Evolutionary conservation across 169 alveolate species (phyloP).

Genomic region (Ichthyophthirius multifiliis): DNA sequence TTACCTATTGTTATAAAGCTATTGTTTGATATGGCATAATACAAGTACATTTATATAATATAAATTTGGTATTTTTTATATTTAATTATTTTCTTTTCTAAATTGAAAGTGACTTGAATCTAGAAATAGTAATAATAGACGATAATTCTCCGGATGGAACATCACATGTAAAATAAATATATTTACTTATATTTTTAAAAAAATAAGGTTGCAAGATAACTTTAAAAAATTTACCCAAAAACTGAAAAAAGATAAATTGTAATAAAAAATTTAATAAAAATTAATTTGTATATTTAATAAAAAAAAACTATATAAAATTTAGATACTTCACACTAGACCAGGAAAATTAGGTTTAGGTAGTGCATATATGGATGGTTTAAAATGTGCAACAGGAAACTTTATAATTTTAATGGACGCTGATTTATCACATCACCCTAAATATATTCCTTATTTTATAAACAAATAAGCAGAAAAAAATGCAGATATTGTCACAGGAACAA

Average conservation of each 20-base stretch:
- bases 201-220: conserved; percentile 56
- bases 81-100: background rate
- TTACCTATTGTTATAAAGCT: conserved; percentile 89
- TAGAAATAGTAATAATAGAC: conserved; percentile 94
- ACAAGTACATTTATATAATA: conserved; percentile 56
- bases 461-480: conserved; percentile 86
- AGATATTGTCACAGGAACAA: conserved; percentile 96
- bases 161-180: conserved; percentile 56
- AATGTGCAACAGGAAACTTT: conserved; percentile 69
- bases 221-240: conserved; percentile 86
- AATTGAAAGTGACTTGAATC: conserved; percentile 64
- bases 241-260: background rate
- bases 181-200: background rate
- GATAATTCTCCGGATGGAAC: conserved; percentile 96
- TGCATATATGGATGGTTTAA: conserved; percentile 95
- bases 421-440: conserved; percentile 92
- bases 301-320: background rate
- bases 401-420: conserved; percentile 97
- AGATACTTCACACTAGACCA: conserved; percentile 86
- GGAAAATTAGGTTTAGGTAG: conserved; percentile 96
- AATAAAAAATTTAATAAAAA: background rate
- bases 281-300: background rate
- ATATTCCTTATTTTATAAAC: conserved; percentile 32
- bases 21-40: conserved; percentile 79
- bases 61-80: background rate